A percentile compares a stretch with the other conserved stretches of the same genome.
Conservation (phyloP, 1,284 basidiomycete genomes). For the Rhizoctonia solani region DNA sequence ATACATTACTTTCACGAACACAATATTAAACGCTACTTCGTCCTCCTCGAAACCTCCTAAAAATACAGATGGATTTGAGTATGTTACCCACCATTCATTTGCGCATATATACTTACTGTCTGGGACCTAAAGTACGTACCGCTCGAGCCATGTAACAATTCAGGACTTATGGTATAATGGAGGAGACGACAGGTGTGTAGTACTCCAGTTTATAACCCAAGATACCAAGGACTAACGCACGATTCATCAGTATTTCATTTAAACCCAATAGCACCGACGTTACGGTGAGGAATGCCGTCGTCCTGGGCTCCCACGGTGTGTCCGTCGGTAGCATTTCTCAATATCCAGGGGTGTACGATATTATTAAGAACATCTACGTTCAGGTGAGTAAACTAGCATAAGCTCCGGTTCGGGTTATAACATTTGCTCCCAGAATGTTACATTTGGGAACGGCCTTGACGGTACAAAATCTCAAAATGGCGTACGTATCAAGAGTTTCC, state of each 20-base stretch:
- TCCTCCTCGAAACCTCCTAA: constrained; percentile 3
- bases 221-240: neutral
- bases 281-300: constrained; percentile 20
- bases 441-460: constrained; percentile 15
- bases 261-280: constrained; percentile 33
- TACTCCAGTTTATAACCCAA: neutral
- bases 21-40: constrained; percentile 5
- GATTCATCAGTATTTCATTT: constrained; percentile 33
- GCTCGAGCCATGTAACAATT: constrained; percentile 29
- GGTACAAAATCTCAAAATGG: constrained; percentile 32
- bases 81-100: neutral
- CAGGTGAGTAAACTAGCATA: neutral
- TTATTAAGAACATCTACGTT: constrained; percentile 34
- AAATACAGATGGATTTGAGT: constrained; percentile 35
- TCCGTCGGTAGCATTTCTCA: constrained; percentile 34
- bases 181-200: constrained; percentile 12
- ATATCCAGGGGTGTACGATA: constrained; percentile 33
- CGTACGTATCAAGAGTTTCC: constrained; percentile 33
- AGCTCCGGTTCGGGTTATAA: neutral
- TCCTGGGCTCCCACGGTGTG: constrained; percentile 29
- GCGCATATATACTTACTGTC: neutral
- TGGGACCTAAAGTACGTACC: constrained; percentile 27
- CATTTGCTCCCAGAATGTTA: neutral
- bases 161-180: constrained; percentile 26
- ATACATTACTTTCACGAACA: constrained; percentile 29